Evolutionary conservation across 116 monocot genomes (phyloP).

Genomic region (Posidonia oceanica): DNA sequence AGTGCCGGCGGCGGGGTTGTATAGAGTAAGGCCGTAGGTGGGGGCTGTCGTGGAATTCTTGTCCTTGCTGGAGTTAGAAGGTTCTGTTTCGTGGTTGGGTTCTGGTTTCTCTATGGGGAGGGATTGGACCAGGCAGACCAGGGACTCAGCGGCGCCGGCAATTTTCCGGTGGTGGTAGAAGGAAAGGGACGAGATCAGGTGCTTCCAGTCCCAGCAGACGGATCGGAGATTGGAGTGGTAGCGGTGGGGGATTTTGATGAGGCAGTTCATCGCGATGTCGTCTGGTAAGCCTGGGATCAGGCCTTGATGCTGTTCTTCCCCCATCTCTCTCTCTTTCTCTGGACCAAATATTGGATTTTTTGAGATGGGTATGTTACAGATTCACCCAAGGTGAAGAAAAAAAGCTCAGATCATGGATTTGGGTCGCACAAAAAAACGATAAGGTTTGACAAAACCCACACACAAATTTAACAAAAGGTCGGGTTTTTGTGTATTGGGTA

Average conservation of each 20-base stretch:
- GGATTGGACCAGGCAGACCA: conserved; percentile 54
- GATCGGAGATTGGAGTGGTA: conserved; percentile 20
- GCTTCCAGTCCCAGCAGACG: conserved; percentile 43
- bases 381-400: background rate
- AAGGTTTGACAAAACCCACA: background rate
- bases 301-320: background rate
- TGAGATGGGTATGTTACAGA: background rate
- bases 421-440: no score
- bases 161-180: conserved; percentile 26
- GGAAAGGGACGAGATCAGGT: conserved; percentile 13
- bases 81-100: background rate
- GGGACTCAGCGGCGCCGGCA: conserved; percentile 32
- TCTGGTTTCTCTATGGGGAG: background rate
- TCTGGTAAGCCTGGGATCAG: conserved; percentile 66
- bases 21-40: conserved; percentile 25
- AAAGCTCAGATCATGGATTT: background rate
- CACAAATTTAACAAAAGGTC: background rate
- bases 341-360: background rate
- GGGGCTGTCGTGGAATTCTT: background rate
- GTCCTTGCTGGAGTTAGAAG: background rate
- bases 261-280: conserved; percentile 58
- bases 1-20: conserved; percentile 23
- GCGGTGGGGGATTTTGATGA: conserved; percentile 43
- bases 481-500: background rate
- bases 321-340: background rate